phyloP scores from a whole-genome alignment of 306 rosid genomes.

The Echinosophora koreensis region DNA sequence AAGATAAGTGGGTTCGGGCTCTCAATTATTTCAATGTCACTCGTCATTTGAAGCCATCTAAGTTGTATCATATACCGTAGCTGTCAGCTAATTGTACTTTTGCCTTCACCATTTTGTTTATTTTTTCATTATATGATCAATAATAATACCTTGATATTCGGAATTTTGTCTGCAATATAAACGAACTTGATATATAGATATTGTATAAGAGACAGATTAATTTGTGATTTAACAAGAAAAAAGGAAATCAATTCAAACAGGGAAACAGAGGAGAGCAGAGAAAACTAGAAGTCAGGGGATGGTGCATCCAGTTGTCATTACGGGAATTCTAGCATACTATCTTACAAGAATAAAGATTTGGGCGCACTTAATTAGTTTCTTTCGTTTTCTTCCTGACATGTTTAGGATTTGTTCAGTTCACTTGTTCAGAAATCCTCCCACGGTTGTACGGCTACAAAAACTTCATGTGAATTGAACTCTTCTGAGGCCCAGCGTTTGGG shows the following conservation, averaged over 20 bases:
- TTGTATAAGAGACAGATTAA: not conserved
- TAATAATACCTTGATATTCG: not conserved
- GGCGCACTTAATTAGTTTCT: not conserved
- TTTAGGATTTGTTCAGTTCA: too few species aligned
- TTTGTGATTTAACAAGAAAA: not conserved
- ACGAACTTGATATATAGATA: not conserved
- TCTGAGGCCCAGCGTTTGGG: too few species aligned
- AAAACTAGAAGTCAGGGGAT: not conserved
- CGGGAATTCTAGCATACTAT: too few species aligned
- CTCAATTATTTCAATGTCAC: conserved; percentile 79
- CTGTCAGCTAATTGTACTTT: not conserved
- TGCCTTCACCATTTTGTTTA: conserved; percentile 7
- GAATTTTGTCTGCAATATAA: not conserved
- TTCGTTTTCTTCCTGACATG: too few species aligned
- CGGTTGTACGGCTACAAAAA: too few species aligned
- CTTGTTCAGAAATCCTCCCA: too few species aligned
- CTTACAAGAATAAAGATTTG: not conserved
- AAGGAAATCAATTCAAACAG: not conserved
- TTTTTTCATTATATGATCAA: conserved; percentile 22
- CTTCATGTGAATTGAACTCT: too few species aligned
- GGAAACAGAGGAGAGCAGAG: conserved; percentile 15
- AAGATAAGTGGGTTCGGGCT: conserved; percentile 79
- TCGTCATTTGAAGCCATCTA: conserved; percentile 66
- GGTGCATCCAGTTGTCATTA: not conserved
- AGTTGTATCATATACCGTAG: conserved; percentile 77